These are phyloP conservation scores for Scedosporium apiospermum DNA, from an alignment of 2,329 filamentous ascomycete species.

Conservation along the genomic window DNA sequence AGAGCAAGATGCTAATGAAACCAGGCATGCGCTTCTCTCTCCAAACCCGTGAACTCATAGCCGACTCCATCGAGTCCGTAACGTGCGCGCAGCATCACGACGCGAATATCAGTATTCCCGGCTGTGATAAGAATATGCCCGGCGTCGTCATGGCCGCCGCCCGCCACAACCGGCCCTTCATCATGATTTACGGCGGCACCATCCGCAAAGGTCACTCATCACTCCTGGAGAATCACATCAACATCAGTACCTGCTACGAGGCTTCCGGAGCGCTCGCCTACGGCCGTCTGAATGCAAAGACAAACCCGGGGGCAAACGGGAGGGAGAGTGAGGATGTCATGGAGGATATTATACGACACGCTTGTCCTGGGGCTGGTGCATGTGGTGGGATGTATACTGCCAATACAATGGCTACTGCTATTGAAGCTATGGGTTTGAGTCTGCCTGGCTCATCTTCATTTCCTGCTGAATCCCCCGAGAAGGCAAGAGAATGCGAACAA, in stretches of 20 bases:
- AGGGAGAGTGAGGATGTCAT: constrained; percentile 69
- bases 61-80: constrained; percentile 87
- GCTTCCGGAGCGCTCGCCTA: constrained; percentile 76
- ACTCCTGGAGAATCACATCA: constrained; percentile 69
- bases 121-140: constrained; percentile 98
- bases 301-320: constrained; percentile 48
- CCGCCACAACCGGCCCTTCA: constrained; percentile 79
- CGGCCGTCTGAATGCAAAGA: constrained; percentile 63
- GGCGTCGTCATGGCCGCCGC: constrained; percentile 88
- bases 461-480: constrained; percentile 71
- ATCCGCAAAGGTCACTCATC: constrained; percentile 80
- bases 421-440: constrained; percentile 79
- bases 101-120: constrained; percentile 85
- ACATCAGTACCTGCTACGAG: constrained; percentile 83
- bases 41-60: constrained; percentile 84
- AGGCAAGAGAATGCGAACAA: constrained; percentile 77
- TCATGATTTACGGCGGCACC: constrained; percentile 93
- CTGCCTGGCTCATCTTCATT: constrained; percentile 78
- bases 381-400: constrained; percentile 89
- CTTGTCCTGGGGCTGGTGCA: constrained; percentile 57
- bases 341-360: constrained; percentile 70
- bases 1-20: too few species aligned
- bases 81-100: constrained; percentile 90
- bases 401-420: constrained; percentile 86
- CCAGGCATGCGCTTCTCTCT: constrained; percentile 88